Percentiles rank a stretch among this genome's conserved stretches.
phyloP scores from a whole-genome alignment of 169 alveolate genomes.

The Plasmodium cynomolgi region DNA sequence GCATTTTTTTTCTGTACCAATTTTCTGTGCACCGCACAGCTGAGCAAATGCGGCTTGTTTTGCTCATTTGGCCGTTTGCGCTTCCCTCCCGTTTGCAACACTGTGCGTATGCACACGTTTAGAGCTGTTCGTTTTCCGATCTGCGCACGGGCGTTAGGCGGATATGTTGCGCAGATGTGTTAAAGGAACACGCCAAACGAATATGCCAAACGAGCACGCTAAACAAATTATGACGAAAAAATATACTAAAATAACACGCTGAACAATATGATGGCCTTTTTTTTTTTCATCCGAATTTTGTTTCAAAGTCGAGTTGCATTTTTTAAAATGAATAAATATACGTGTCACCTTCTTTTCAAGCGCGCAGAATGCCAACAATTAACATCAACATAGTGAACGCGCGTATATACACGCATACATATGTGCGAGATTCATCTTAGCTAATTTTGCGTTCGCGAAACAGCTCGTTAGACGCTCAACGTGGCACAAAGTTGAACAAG shows the following conservation, averaged over 20 bases:
- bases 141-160: background rate
- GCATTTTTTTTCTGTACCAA: background rate
- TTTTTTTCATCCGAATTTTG: background rate
- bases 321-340: background rate
- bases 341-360: background rate
- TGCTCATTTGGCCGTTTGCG: background rate
- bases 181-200: too few species aligned
- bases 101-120: background rate
- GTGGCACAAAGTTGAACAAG: background rate
- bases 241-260: too few species aligned
- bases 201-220: too few species aligned
- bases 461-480: background rate
- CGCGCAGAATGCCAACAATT: background rate
- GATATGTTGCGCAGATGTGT: background rate
- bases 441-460: background rate
- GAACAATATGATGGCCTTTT: background rate
- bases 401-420: background rate
- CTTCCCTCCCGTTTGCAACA: background rate
- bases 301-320: background rate
- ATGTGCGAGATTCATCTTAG: background rate
- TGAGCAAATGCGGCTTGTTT: background rate
- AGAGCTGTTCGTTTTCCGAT: background rate
- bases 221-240: too few species aligned
- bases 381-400: background rate
- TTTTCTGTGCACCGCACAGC: background rate